Conservation (phyloP, 2,329 filamentous ascomycete species). For the Penicillium sumatraense region DNA sequence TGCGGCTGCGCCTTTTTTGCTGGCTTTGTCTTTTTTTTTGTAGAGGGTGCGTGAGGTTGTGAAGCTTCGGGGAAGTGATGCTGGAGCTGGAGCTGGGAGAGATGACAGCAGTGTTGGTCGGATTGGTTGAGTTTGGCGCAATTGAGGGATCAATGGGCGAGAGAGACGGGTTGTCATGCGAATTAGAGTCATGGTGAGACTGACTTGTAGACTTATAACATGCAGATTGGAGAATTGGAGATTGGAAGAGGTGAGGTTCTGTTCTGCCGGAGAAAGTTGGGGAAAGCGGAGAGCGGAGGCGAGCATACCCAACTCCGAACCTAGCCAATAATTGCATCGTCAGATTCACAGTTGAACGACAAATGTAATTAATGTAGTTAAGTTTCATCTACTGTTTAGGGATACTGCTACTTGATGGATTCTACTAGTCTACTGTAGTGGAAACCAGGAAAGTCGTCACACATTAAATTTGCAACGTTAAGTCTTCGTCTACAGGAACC, state of each 20-base stretch:
- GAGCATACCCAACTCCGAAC: too few relatives aligned
- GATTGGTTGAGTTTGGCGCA: neutral
- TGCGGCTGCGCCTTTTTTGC: slow-evolving; percentile 46
- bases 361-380: too few relatives aligned
- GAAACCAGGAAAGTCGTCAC: slow-evolving; percentile 32
- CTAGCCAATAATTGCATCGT: too few relatives aligned
- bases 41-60: slow-evolving; percentile 45
- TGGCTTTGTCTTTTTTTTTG: slow-evolving; percentile 62
- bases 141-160: neutral
- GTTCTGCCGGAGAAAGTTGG: neutral
- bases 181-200: slow-evolving; percentile 21
- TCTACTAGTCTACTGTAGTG: too few relatives aligned
- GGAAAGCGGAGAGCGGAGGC: neutral
- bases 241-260: neutral
- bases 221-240: neutral
- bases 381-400: neutral
- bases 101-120: too few relatives aligned
- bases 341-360: too few relatives aligned
- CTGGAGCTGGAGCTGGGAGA: neutral
- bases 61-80: slow-evolving; percentile 38
- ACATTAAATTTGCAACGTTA: slow-evolving; percentile 38
- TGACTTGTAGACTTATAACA: neutral
- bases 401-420: neutral
- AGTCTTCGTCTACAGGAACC: slow-evolving; percentile 36
- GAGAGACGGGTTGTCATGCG: slow-evolving; percentile 14